phyloP scores from a whole-genome alignment of 352 stramenopile genomes.

The Globisporangium barbulae region DNA sequence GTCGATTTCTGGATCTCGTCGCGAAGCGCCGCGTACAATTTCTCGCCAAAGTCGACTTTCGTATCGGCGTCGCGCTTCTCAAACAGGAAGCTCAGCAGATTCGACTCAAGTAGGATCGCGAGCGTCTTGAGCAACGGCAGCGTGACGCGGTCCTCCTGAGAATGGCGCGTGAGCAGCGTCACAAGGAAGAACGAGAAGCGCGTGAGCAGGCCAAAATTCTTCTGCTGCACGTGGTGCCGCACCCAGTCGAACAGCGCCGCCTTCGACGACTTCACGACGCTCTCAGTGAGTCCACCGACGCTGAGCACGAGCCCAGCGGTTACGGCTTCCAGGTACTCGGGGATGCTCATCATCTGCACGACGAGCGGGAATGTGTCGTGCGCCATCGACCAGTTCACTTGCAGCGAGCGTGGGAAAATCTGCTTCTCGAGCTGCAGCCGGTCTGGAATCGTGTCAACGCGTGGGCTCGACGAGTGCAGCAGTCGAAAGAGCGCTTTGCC shows the following conservation, averaged over 20 bases:
- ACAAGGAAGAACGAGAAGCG: constrained; percentile 73
- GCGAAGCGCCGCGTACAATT: constrained; percentile 58
- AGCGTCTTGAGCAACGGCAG: constrained; percentile 88
- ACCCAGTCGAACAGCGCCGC: constrained; percentile 61
- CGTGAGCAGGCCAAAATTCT: constrained; percentile 62
- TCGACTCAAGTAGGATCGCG: constrained; percentile 63
- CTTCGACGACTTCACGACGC: constrained; percentile 85
- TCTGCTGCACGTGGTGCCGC: constrained; percentile 37
- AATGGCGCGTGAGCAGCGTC: constrained; percentile 52
- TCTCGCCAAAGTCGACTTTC: constrained; percentile 44
- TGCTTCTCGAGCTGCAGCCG: constrained; percentile 63
- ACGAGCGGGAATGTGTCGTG: constrained; percentile 91
- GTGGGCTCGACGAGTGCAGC: constrained; percentile 61
- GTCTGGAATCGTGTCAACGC: constrained; percentile 74
- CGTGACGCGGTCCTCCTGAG: constrained; percentile 75
- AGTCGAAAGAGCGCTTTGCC: constrained; percentile 88
- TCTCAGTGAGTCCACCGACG: constrained; percentile 95
- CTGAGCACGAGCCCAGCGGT: constrained; percentile 91
- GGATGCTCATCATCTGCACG: constrained; percentile 79
- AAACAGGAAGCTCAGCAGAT: constrained; percentile 60
- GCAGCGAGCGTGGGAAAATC: constrained; percentile 51
- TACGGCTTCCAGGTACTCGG: constrained; percentile 83
- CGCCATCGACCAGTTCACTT: constrained; percentile 78
- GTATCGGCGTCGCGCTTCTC: constrained; percentile 28
- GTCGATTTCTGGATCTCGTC: constrained; percentile 66